Percentiles rank a stretch among this genome's conserved stretches.
Conservation (phyloP, 148 eudicot species). For the Amaranthus hypochondriacus region DNA sequence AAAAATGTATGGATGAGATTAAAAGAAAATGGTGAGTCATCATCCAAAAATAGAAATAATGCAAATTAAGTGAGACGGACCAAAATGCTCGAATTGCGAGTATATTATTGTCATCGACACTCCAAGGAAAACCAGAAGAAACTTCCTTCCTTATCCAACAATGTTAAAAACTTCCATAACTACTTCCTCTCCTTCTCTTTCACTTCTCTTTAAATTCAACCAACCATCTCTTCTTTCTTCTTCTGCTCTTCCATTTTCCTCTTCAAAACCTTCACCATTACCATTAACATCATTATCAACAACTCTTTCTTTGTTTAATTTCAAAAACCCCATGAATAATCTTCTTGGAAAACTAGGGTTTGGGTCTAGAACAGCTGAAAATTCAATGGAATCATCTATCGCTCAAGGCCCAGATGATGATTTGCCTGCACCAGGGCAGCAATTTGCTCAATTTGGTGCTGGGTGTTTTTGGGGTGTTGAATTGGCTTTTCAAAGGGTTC, state of each 20-base stretch:
- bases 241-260: conserved; percentile 12
- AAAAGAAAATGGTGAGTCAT: too few species aligned
- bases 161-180: conserved; percentile 28
- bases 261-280: neutral
- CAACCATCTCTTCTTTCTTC: conserved; percentile 7
- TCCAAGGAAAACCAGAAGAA: neutral
- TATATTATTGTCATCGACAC: neutral
- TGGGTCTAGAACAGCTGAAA: conserved; percentile 14
- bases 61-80: too few species aligned
- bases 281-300: neutral
- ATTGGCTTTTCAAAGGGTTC: conserved; percentile 68
- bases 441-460: conserved; percentile 88
- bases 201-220: conserved; percentile 27
- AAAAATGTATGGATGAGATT: too few species aligned
- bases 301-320: conserved; percentile 6
- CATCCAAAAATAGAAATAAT: too few species aligned
- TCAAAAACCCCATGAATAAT: conserved; percentile 28
- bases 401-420: conserved; percentile 68
- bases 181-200: conserved; percentile 22
- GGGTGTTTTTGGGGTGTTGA: conserved; percentile 99
- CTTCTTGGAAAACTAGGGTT: conserved; percentile 31
- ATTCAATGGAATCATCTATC: conserved; percentile 12
- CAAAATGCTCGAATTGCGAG: neutral
- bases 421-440: conserved; percentile 51
- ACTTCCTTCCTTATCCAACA: neutral